Evolutionary conservation across 306 rosid genomes (phyloP).

Genomic region (Ormosia semicastrata): DNA sequence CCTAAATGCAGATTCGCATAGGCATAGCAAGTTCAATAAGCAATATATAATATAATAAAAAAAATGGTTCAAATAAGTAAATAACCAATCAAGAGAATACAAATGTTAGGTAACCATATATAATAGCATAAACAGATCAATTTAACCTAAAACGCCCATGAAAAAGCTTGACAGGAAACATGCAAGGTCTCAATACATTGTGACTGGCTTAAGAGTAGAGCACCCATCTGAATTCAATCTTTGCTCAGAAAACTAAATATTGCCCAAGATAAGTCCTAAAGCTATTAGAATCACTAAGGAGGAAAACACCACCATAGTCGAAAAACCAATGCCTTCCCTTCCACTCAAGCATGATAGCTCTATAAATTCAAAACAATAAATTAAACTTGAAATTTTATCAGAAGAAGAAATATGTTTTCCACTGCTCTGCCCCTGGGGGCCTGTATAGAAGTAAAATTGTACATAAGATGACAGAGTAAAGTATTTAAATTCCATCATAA

Average conservation of each 20-base stretch:
- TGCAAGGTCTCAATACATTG: background rate
- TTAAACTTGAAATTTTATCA: background rate
- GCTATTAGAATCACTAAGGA: background rate
- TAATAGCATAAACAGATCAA: background rate
- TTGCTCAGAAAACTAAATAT: conserved; percentile 4
- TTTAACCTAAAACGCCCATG: background rate
- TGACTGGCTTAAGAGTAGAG: background rate
- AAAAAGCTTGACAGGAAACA: background rate
- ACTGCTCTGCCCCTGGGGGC: background rate
- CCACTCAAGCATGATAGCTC: background rate
- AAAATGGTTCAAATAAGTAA: background rate
- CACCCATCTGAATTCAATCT: background rate
- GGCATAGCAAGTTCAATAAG: background rate
- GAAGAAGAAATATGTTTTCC: background rate
- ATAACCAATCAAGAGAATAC: background rate
- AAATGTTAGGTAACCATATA: background rate
- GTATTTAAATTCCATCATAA: background rate
- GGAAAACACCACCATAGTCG: background rate
- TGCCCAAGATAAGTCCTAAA: background rate
- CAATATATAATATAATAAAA: background rate
- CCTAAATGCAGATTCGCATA: background rate
- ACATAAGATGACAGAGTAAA: background rate
- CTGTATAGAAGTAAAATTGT: background rate
- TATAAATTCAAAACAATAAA: conserved; percentile 8
- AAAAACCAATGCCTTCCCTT: background rate